phyloP scores from a whole-genome alignment of 768 basidiomycete genomes.

The Baorangia bicolor region DNA sequence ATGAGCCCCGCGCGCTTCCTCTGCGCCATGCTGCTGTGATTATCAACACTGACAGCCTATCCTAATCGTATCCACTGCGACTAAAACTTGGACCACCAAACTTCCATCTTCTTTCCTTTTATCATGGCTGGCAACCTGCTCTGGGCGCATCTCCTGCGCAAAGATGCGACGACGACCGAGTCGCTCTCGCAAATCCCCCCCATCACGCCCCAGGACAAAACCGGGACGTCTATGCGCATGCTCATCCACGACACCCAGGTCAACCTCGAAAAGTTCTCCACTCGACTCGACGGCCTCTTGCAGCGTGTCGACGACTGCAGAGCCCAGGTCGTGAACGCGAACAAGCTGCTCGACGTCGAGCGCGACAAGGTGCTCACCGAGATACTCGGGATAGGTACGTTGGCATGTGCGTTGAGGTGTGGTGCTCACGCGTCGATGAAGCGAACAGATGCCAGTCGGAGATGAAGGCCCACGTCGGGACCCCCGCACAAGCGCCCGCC shows the following conservation, averaged over 20 bases:
- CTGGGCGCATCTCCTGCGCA: slow-evolving; percentile 59
- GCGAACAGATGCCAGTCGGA: slow-evolving; percentile 65
- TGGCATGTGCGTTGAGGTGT: background rate
- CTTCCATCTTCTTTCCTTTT: background rate
- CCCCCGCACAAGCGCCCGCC: slow-evolving; percentile 47
- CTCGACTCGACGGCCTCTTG: slow-evolving; percentile 52
- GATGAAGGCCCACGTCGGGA: slow-evolving; percentile 56
- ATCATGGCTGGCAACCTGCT: slow-evolving; percentile 25
- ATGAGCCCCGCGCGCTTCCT: slow-evolving; percentile 49
- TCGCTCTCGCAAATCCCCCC: slow-evolving; percentile 32
- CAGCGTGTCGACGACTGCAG: slow-evolving; percentile 50
- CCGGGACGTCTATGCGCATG: slow-evolving; percentile 67
- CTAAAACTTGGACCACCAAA: background rate
- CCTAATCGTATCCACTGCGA: no score
- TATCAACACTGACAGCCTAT: rapidly evolving
- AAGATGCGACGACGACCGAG: slow-evolving; percentile 33
- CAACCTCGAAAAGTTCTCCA: slow-evolving; percentile 66
- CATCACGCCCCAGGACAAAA: slow-evolving; percentile 57
- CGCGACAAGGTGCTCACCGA: slow-evolving; percentile 56
- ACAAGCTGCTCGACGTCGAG: slow-evolving; percentile 58
- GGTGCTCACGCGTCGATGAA: slow-evolving; percentile 28
- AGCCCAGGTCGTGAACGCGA: slow-evolving; percentile 50
- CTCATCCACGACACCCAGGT: slow-evolving; percentile 73
- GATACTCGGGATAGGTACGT: slow-evolving; percentile 30
- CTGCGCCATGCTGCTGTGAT: slow-evolving; percentile 45